A percentile compares a stretch with the other conserved stretches of the same genome.
phyloP scores from a whole-genome alignment of 331 rosid species.

The Ulmus americana region DNA sequence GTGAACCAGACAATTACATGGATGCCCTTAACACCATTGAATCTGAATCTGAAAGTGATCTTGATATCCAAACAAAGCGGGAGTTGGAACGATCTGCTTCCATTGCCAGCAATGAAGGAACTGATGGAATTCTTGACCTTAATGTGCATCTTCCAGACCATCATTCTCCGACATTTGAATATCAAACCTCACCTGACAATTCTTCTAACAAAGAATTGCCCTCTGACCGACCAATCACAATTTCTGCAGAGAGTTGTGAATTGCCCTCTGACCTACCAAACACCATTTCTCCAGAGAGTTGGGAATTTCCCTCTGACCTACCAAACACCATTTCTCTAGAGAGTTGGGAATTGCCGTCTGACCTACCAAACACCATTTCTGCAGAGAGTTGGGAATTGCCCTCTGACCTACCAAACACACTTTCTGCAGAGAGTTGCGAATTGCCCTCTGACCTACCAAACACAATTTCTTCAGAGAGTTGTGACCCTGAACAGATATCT shows the following conservation, averaged over 20 bases:
- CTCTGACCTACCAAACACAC: neutral
- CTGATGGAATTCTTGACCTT: slow-evolving; percentile 28
- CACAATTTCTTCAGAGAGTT: slow-evolving; percentile 5
- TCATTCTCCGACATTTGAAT: slow-evolving; percentile 33
- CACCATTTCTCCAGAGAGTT: no score
- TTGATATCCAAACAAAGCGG: slow-evolving; percentile 62
- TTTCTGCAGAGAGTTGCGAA: neutral
- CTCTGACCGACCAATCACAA: slow-evolving; percentile 25
- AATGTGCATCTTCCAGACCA: slow-evolving; percentile 26
- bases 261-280: no score
- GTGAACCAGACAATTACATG: slow-evolving; percentile 71
- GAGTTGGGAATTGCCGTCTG: no score
- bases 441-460: neutral
- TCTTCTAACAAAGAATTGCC: slow-evolving; percentile 29
- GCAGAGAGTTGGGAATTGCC: neutral
- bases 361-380: no score
- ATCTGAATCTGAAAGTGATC: slow-evolving; percentile 75
- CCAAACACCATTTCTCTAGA: no score
- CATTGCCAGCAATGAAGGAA: slow-evolving; percentile 24
- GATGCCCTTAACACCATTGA: slow-evolving; percentile 96
- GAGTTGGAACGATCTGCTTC: slow-evolving; percentile 40
- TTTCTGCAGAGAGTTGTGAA: slow-evolving; percentile 29
- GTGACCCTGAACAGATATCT: slow-evolving; percentile 1
- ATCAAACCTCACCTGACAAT: slow-evolving; percentile 30
- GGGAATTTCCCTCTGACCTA: no score